Base-by-base conservation (phyloP, 1,284 basidiomycete species). In the Pseudozyma sp. region DNA sequence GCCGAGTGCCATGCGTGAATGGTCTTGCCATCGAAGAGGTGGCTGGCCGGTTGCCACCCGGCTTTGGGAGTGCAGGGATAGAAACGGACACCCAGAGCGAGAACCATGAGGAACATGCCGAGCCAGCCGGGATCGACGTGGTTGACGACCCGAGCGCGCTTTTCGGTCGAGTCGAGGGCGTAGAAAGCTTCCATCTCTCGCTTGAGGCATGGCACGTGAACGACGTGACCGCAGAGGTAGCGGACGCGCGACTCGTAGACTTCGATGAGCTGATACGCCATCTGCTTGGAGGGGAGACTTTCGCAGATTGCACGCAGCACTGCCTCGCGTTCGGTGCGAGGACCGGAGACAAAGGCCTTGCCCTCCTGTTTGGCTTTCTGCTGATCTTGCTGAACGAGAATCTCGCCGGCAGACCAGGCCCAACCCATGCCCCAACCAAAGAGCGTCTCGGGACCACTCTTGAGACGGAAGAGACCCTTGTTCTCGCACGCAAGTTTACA, bases 381-480 rank as follows among this genome's bases (percentile, higher is more conserved):
- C 46, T 54, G 47, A 29, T 72, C 65, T 39, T 68, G 47, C 33
- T 74, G 51, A 10, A 73, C 50, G 16, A 68, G 49, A 14, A 69
- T 68, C 46, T 80, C 76, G 19, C 71, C 80, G 9, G 81, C 76
- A 10, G 79, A 66, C 44, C 77, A 78, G 4, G 81, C 81, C 80
- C 80, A 83, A 7, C 81, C 81, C 44, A 83, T 67, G n/a, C 81
- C 81, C 73, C 75, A 83, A 17, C 81, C 81, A 3, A 83, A 71
- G 34, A 75, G 68, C 11, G 79, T 79, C 44, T 83, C 81, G 13
- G 81, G 77, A 13, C 75, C 77, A 44, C 57, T 68, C 52, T 72
- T 77, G 54, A 78, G 68, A 11, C 68, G 64, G 29, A 83, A 45
- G 14, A 83, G 63, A 37, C 69, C 61, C 19, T 61, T 52, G 63